These are phyloP conservation scores for Arabidopsis suecica DNA, from an alignment of 345 rosid species.

Conservation along the genomic window DNA sequence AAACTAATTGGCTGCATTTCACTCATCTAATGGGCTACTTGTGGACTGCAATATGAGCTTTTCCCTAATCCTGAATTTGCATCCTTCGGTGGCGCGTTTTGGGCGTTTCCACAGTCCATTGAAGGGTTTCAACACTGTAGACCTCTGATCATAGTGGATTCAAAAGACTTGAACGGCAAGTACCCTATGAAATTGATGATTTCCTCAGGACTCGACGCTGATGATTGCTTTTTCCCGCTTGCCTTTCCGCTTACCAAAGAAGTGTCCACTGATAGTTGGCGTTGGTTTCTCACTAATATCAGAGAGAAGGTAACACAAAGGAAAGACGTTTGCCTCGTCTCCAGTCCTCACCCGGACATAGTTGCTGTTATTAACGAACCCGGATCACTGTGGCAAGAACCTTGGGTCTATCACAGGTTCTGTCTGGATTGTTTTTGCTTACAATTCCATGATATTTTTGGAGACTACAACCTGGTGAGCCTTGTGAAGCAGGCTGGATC, in stretches of 20 bases:
- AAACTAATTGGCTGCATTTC: constrained; percentile 22
- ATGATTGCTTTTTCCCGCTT: background rate
- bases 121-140: constrained; percentile 31
- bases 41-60: constrained; percentile 8
- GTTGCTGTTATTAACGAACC: constrained; percentile 4
- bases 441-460: background rate
- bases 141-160: constrained; percentile 22
- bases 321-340: constrained; percentile 25
- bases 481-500: background rate
- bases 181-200: background rate
- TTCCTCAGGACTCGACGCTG: constrained; percentile 11
- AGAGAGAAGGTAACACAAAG: constrained; percentile 30
- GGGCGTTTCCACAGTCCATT: constrained; percentile 27
- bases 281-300: constrained; percentile 26
- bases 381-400: constrained; percentile 16
- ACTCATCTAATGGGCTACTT: background rate
- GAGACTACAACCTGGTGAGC: background rate
- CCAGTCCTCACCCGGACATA: constrained; percentile 32
- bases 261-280: constrained; percentile 4
- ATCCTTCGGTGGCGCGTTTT: constrained; percentile 4
- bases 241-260: constrained; percentile 24
- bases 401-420: constrained; percentile 18
- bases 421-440: constrained; percentile 1
- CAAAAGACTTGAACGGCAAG: background rate
- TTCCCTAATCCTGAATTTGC: constrained; percentile 13